Percentiles rank a stretch among this genome's conserved stretches.
Conservation (phyloP, 2,329 filamentous ascomycete genomes). For the Fusarium praegraminearum region DNA sequence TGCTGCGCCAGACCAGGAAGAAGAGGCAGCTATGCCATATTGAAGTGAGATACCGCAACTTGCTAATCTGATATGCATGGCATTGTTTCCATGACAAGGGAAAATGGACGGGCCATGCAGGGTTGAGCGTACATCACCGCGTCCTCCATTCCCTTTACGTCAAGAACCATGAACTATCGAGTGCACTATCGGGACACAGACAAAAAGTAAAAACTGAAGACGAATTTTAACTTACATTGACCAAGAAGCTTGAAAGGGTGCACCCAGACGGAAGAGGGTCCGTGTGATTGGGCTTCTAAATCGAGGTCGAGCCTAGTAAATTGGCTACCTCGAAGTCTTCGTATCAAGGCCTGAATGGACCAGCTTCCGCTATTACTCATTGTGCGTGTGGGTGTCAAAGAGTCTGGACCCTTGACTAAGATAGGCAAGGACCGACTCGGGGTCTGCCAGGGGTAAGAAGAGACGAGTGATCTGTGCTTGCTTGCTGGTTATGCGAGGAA, state of each 20-base stretch:
- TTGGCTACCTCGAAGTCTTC: slow-evolving; percentile 17
- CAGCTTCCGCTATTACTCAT: slow-evolving; percentile 6
- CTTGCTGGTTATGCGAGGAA: neutral
- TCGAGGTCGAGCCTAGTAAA: slow-evolving; percentile 23
- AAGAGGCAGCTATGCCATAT: slow-evolving; percentile 5
- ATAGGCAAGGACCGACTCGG: slow-evolving; percentile 14
- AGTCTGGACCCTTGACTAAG: neutral
- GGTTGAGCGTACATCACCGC: neutral
- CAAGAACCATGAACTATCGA: slow-evolving; percentile 9
- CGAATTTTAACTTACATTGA: slow-evolving; percentile 10
- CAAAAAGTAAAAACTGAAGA: neutral
- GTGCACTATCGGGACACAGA: slow-evolving; percentile 7
- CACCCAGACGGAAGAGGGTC: slow-evolving; percentile 5
- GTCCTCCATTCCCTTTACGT: neutral
- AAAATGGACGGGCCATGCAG: neutral
- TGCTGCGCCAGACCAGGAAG: neutral
- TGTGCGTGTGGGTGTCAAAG: neutral
- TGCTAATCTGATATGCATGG: neutral
- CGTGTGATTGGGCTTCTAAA: slow-evolving; percentile 29
- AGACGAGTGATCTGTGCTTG: neutral
- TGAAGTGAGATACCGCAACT: neutral
- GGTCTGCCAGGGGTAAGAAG: neutral
- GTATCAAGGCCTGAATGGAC: slow-evolving; percentile 3
- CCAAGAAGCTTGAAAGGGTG: slow-evolving; percentile 23
- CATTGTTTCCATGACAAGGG: neutral